Evolutionary conservation across 805 yeast species (phyloP), one percentile per base, ranked within the genome.

Genomic region (Myxozyma nipponensis): DNA sequence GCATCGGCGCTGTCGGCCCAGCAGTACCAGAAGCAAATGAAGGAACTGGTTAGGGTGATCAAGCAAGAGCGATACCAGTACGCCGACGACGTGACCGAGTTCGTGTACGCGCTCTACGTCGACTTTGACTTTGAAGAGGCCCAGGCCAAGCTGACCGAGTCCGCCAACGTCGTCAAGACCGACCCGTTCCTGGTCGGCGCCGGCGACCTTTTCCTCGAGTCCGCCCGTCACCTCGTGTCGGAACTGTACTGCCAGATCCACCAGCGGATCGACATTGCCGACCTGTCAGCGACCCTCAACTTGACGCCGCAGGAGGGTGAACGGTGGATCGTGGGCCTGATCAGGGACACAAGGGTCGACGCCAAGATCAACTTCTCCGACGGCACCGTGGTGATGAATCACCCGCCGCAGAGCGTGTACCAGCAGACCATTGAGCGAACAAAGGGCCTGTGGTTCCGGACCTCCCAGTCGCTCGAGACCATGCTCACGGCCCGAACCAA

Each of bases 371-470:
- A 78, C 54, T 77, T 76, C 56, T 67, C 72, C 41, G 77, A 74
- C 56, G 79, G 77, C 37, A 66, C 80, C 21, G 73, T 78, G 25
- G 70, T 82, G 51, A 76, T 76, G 66, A 76, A 76, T 63, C 80
- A 78, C 57, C 77, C 79, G 49, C 67, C 72, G 19, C 74, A 74
- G 44, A 72, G 80, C 60, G 78, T 79, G 37, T 75, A 83, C 69
- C 88, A 85, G 58, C 84, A 82, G 57, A 77, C 85, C 36, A 77
- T 78, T 56, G 86, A 82, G 61, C 79, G 77, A 66, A 79, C 85
- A n/a, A 82, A 81, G 72, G 81, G 81, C 3, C 69, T 81, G 60
- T 75, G 79, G 32, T 80, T 77, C 70, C 76, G 79, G 62, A 76
- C 83, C 18, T 76, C 73, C 63, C 84, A 81, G 66, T 70, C 79